Percentiles rank a stretch among this genome's conserved stretches.
Evolutionary conservation across 345 rosid genomes (phyloP).

Genomic region (Heritiera littoralis): DNA sequence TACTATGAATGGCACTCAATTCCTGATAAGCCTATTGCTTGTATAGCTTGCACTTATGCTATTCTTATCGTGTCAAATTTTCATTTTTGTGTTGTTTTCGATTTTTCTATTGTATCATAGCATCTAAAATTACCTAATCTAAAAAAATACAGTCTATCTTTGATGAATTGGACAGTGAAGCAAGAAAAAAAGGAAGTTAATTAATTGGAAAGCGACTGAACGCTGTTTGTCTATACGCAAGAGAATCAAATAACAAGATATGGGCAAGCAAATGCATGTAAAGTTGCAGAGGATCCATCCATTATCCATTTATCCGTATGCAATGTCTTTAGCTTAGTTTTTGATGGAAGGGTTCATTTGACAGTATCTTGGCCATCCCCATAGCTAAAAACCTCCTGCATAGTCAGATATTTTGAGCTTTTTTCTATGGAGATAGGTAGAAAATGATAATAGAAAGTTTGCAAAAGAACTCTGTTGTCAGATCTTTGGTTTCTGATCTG

Average conservation of each 20-base stretch:
- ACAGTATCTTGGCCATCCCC: background rate
- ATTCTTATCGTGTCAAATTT: too few relatives aligned
- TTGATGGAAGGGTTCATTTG: background rate
- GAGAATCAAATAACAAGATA: background rate
- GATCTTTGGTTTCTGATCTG: background rate
- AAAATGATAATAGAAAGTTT: background rate
- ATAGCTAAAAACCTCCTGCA: background rate
- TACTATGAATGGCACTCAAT: too few relatives aligned
- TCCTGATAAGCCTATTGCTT: too few relatives aligned
- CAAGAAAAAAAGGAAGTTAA: background rate
- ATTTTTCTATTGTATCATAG: too few relatives aligned
- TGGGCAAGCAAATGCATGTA: background rate
- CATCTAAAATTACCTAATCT: background rate
- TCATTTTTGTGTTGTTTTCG: too few relatives aligned
- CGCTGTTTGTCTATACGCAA: background rate
- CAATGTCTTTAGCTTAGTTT: constrained; percentile 7
- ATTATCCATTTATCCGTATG: background rate
- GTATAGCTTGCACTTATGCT: too few relatives aligned
- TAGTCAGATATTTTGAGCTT: background rate
- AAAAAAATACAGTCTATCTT: too few relatives aligned
- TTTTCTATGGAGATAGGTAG: background rate
- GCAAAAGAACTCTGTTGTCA: background rate
- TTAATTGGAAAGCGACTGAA: background rate
- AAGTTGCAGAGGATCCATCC: background rate
- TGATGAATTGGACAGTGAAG: background rate